Percentiles rank a stretch among this genome's conserved stretches.
Evolutionary conservation across 208 protist species (phyloP).

Genomic region (Crithidia thermophila): DNA sequence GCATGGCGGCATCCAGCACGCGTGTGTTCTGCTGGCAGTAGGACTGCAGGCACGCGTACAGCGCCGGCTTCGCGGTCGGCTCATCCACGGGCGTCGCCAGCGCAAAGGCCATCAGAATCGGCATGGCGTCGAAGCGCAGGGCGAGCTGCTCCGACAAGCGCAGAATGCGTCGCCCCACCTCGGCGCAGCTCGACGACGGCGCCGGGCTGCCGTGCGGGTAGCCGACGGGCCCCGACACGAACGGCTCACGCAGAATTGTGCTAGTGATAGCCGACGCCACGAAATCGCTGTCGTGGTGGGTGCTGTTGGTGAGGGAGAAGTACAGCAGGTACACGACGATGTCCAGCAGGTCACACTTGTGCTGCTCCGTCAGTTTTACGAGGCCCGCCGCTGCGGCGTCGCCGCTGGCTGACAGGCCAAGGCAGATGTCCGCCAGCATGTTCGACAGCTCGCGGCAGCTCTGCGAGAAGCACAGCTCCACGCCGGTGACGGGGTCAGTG

Average conservation of each 20-base stretch:
- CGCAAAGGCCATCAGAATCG: slow-evolving; percentile 59
- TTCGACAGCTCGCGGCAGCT: slow-evolving; percentile 39
- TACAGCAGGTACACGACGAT: slow-evolving; percentile 56
- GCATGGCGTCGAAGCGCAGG: slow-evolving; percentile 57
- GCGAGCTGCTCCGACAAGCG: slow-evolving; percentile 57
- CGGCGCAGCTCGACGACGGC: slow-evolving; percentile 19
- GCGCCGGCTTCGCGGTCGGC: slow-evolving; percentile 33
- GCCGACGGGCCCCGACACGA: slow-evolving; percentile 56
- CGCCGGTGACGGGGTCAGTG: slow-evolving; percentile 31
- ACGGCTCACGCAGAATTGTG: slow-evolving; percentile 70
- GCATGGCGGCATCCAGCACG: slow-evolving; percentile 54
- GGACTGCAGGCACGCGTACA: slow-evolving; percentile 49
- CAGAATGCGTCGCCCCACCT: slow-evolving; percentile 47
- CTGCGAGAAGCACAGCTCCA: slow-evolving; percentile 47
- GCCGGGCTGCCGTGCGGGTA: slow-evolving; percentile 76
- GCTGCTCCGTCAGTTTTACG: slow-evolving; percentile 11
- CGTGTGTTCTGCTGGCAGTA: slow-evolving; percentile 58
- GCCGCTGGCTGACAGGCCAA: neutral
- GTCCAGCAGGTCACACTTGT: slow-evolving; percentile 58
- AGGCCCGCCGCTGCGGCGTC: neutral
- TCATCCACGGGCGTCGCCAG: slow-evolving; percentile 58
- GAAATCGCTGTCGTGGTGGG: slow-evolving; percentile 24
- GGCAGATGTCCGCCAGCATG: slow-evolving; percentile 44
- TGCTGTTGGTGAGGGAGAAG: slow-evolving; percentile 60
- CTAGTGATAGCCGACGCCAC: slow-evolving; percentile 43